Conservation (phyloP, 139 green algal genomes). For the Chlorella sorokiniana region DNA sequence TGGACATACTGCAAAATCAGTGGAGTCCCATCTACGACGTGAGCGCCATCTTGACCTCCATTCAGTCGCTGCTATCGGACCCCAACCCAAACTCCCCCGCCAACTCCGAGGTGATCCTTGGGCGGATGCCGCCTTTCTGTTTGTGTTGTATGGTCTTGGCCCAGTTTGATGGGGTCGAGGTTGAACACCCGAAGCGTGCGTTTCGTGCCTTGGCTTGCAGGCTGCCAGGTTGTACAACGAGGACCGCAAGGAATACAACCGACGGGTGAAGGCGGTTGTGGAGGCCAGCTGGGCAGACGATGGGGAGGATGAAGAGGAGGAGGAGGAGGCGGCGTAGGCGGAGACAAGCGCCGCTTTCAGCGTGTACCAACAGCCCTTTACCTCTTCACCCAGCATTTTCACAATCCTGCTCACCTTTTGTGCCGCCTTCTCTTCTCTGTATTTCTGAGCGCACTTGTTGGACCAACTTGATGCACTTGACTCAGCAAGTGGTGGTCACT, state of each 20-base stretch:
- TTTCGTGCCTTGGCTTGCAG: neutral
- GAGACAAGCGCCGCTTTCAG: no score
- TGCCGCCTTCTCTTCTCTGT: no score
- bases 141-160: slow-evolving; percentile 58
- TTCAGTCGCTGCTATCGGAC: slow-evolving; percentile 94
- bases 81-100: slow-evolving; percentile 98
- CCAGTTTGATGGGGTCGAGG: no score
- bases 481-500: no score
- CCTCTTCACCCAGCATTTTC: neutral
- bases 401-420: neutral
- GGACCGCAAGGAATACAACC: slow-evolving; percentile 88
- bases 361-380: no score
- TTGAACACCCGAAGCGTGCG: neutral
- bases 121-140: slow-evolving; percentile 80
- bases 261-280: slow-evolving; percentile 82
- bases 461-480: no score
- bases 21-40: slow-evolving; percentile 99
- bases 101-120: slow-evolving; percentile 80
- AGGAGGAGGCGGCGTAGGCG: slow-evolving; percentile 19
- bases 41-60: slow-evolving; percentile 94
- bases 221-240: slow-evolving; percentile 30
- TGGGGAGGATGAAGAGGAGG: slow-evolving; percentile 28
- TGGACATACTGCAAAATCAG: slow-evolving; percentile 99
- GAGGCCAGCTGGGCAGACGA: slow-evolving; percentile 72
- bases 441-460: no score